A percentile compares a stretch with the other conserved stretches of the same genome.
phyloP scores from a whole-genome alignment of 2,329 filamentous ascomycete species.

The Hymenoscyphus fraxineus region DNA sequence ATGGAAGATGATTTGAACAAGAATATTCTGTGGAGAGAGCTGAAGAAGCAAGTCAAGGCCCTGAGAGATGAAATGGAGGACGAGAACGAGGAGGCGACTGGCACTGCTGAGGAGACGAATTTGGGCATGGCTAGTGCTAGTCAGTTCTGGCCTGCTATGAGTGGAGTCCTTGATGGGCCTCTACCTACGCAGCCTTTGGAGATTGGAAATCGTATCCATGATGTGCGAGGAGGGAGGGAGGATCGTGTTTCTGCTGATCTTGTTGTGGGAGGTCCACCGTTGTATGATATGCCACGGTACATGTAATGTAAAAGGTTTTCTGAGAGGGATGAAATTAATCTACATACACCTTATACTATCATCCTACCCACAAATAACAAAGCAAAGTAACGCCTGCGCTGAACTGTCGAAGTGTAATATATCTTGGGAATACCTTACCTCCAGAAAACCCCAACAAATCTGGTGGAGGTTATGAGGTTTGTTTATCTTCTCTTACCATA shows the following conservation, averaged over 20 bases:
- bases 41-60: slow-evolving; percentile 60
- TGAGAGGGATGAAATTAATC: too few species aligned
- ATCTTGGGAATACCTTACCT: too few species aligned
- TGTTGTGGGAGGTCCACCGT: neutral
- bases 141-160: slow-evolving; percentile 20
- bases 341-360: too few species aligned
- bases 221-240: neutral
- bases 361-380: too few species aligned
- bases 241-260: neutral
- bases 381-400: too few species aligned
- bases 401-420: too few species aligned
- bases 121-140: slow-evolving; percentile 7
- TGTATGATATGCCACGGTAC: slow-evolving; percentile 4
- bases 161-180: slow-evolving; percentile 16
- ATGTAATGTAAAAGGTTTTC: neutral
- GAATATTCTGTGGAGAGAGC: slow-evolving; percentile 55
- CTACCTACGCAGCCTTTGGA: slow-evolving; percentile 9
- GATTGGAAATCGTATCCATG: neutral
- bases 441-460: too few species aligned
- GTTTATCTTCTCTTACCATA: too few species aligned
- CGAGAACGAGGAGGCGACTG: slow-evolving; percentile 22
- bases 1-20: slow-evolving; percentile 44
- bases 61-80: slow-evolving; percentile 56
- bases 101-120: neutral
- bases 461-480: too few species aligned